Evolutionary conservation across 495 filamentous ascomycete species (phyloP), one percentile per base, ranked within the genome.

Genomic region (Penicillium argentinense): DNA sequence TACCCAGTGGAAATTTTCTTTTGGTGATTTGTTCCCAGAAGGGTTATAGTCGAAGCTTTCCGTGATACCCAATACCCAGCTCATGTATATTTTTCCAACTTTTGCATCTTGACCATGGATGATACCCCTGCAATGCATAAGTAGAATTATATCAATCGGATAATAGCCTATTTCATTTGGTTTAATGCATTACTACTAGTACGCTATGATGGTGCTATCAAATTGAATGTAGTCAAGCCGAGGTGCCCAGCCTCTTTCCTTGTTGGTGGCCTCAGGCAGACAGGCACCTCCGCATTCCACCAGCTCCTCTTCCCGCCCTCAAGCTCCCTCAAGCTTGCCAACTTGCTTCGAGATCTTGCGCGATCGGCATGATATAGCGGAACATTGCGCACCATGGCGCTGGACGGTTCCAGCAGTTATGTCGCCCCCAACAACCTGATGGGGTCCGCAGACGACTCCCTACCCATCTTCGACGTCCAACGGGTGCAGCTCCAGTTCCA

Each of bases 391-490:
- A 69, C 39, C 50, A 82, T 82, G 77, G 76, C 74, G 63, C 75
- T 75, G 66, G 73, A 79, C 38, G 54, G 59, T 54, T 66, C 76
- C 47, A 71, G 69, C 55, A 75, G 76, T 53, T 82, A 80, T 69
- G 75, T 72, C 65, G 68, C 77, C 63, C 70, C 71, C 47, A 70
- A 57, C 62, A 74, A 68, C 67, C 60, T 78, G 26, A 77, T 79
- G 49, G 80, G 87, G 57, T 70, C 85, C 39, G 66, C 75, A 27
- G 80, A 84, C 9, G 33, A 36, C 51, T 76, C 77, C 36, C 75
- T 91, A 22, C 88, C 90, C 49, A 95, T 97, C 66, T 97, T 98
- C 75, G 85, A 95, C 59, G 83, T 97, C 59, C 86, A 92, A 65
- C 83, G 75, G 47, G 93, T 98, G 14, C 83, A 89, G 73, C 86